Evolutionary conservation across 2,329 filamentous ascomycete species (phyloP).

Genomic region (Fusarium praegraminearum): DNA sequence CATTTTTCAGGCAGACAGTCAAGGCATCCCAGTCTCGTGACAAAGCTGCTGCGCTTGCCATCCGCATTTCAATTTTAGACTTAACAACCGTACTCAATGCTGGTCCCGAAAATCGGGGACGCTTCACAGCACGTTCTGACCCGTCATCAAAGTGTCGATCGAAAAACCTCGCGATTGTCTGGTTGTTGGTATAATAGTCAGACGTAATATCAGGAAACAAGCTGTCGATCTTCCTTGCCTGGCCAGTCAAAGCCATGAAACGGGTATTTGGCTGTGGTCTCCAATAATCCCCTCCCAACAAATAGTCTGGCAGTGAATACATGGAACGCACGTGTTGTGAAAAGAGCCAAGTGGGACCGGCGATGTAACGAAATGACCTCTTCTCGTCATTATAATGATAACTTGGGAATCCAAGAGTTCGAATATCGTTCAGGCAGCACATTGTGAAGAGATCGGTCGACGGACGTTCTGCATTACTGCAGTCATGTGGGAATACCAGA

Average conservation of each 20-base stretch:
- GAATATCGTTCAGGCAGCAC: neutral
- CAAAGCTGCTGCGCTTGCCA: fast-evolving
- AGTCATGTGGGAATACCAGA: neutral
- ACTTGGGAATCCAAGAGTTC: neutral
- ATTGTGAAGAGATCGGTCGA: neutral
- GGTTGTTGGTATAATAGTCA: neutral
- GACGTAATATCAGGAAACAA: neutral
- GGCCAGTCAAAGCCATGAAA: neutral
- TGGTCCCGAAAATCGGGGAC: fast-evolving
- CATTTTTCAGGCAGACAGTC: neutral
- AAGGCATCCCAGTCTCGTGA: neutral
- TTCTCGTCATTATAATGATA: neutral
- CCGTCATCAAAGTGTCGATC: neutral
- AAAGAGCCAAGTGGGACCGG: neutral
- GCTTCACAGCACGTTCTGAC: fast-evolving
- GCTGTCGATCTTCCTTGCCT: neutral
- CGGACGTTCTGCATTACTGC: neutral
- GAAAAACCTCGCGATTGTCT: neutral
- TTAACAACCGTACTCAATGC: fast-evolving
- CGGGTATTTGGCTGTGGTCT: fast-evolving
- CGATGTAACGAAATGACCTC: fast-evolving
- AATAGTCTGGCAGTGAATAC: fast-evolving
- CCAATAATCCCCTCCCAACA: neutral
- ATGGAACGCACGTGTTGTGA: fast-evolving
- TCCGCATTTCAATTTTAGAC: fast-evolving